phyloP scores from a whole-genome alignment of 345 rosid genomes.

The Odontarrhena argentea region DNA sequence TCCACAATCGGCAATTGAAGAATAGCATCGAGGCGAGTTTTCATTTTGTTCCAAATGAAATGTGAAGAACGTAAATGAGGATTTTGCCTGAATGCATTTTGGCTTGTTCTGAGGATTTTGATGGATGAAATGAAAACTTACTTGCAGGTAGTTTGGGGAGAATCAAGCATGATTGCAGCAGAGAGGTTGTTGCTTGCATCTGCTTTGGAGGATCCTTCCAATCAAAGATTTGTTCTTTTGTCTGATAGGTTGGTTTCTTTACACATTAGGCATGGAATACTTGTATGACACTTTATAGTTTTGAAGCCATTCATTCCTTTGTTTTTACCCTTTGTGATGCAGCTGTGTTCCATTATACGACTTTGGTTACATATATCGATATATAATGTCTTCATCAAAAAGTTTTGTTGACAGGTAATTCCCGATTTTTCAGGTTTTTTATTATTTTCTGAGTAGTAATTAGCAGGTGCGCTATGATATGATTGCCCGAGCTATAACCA shows the following conservation, averaged over 20 bases:
- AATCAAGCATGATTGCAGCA: constrained; percentile 86
- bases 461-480: not conserved
- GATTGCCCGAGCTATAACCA: not conserved
- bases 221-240: constrained; percentile 86
- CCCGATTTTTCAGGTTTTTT: constrained; percentile 46
- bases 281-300: not conserved
- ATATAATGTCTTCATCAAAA: constrained; percentile 73
- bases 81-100: not conserved
- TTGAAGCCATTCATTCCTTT: constrained; percentile 4
- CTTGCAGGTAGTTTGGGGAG: constrained; percentile 84
- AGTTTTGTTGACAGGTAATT: constrained; percentile 96
- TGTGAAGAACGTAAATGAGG: not conserved
- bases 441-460: constrained; percentile 7
- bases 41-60: not conserved
- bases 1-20: constrained; percentile 68
- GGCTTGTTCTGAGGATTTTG: constrained; percentile 5
- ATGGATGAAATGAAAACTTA: constrained; percentile 6
- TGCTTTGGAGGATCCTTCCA: constrained; percentile 77
- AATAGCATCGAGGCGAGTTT: constrained; percentile 63
- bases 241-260: constrained; percentile 75
- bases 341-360: constrained; percentile 91
- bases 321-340: constrained; percentile 41
- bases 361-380: constrained; percentile 77
- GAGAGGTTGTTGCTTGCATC: constrained; percentile 75
- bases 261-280: not conserved